Conservation (phyloP, 2,329 filamentous ascomycete species). For the Alternaria arborescens region DNA sequence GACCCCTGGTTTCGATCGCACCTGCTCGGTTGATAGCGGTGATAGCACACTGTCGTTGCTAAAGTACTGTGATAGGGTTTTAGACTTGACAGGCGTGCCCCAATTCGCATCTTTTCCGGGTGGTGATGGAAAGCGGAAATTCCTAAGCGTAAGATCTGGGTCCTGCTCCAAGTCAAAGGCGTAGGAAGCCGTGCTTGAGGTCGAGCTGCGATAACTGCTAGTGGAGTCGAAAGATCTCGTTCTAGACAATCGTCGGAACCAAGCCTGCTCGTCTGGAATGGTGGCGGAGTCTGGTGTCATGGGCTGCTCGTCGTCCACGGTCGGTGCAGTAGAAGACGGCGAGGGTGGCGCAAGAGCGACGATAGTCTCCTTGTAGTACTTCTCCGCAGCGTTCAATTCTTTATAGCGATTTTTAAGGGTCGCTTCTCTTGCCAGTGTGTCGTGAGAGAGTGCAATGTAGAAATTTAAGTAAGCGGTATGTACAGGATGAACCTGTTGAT, state of each 20-base stretch:
- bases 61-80: not conserved
- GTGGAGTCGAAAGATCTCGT: conserved; percentile 33
- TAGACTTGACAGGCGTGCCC: not conserved
- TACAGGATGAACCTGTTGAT: conserved; percentile 44
- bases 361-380: conserved; percentile 46
- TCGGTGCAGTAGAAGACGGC: conserved; percentile 15
- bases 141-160: conserved; percentile 11
- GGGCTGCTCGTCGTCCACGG: conserved; percentile 27
- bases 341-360: conserved; percentile 23
- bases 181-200: conserved; percentile 36
- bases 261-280: conserved; percentile 21
- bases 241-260: conserved; percentile 25
- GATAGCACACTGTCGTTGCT: conserved; percentile 5
- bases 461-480: conserved; percentile 49
- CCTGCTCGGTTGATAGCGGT: not conserved
- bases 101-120: conserved; percentile 1
- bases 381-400: conserved; percentile 46
- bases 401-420: conserved; percentile 40
- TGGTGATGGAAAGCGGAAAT: conserved; percentile 10
- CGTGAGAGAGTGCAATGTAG: conserved; percentile 50
- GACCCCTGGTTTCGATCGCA: conserved; percentile 1
- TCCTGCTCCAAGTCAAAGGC: conserved; percentile 20
- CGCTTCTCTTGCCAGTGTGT: conserved; percentile 48
- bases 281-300: conserved; percentile 29
- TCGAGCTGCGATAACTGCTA: conserved; percentile 19